Conservation (phyloP, 805 yeast genomes). For the Saccharomycopsis sp. region DNA sequence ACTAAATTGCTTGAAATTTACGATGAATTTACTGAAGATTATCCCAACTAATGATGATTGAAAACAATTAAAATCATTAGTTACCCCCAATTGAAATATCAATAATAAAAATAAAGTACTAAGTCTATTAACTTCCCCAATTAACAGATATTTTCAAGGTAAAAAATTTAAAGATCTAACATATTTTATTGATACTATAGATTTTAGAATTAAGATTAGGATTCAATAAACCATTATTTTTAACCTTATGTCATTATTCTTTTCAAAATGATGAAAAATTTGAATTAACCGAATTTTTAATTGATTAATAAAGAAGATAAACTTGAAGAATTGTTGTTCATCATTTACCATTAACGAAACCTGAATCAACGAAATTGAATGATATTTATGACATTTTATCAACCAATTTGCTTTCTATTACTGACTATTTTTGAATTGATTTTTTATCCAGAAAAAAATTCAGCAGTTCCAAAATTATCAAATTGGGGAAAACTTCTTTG, state of each 20-base stretch:
- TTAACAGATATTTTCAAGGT: constrained; percentile 79
- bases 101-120: constrained; percentile 48
- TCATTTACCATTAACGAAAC: too few species aligned
- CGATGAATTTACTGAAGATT: too few species aligned
- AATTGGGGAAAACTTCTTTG: background rate
- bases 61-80: constrained; percentile 47
- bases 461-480: background rate
- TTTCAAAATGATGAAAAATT: constrained; percentile 29
- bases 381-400: constrained; percentile 3
- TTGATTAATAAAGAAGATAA: constrained; percentile 18
- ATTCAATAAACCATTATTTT: background rate
- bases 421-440: background rate
- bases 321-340: constrained; percentile 1
- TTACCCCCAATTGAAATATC: constrained; percentile 33
- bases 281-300: constrained; percentile 45
- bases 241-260: constrained; percentile 23
- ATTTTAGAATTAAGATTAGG: constrained; percentile 22
- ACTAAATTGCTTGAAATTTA: constrained; percentile 53
- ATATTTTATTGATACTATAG: constrained; percentile 56
- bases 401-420: background rate
- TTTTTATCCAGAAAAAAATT: background rate
- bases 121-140: constrained; percentile 56
- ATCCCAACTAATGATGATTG: too few species aligned
- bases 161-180: constrained; percentile 45
- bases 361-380: too few species aligned